Conservation (phyloP, 305 asterid species). For the Fraxinus baroniana region DNA sequence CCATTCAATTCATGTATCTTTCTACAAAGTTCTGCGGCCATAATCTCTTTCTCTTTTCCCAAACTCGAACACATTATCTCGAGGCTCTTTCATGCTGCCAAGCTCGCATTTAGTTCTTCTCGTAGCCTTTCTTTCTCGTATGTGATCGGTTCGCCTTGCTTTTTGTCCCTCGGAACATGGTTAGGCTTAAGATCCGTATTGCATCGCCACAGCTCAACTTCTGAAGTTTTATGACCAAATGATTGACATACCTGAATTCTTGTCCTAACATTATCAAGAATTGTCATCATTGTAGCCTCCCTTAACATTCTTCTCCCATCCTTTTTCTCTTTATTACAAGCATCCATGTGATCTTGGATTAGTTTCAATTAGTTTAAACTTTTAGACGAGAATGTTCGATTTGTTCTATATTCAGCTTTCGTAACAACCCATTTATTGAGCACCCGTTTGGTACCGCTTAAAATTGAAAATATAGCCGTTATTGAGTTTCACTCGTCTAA, state of each 20-base stretch:
- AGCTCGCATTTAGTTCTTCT: slow-evolving; percentile 49
- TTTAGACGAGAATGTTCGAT: neutral
- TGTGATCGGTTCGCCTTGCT: slow-evolving; percentile 18
- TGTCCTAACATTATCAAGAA: slow-evolving; percentile 61
- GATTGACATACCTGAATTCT: slow-evolving; percentile 71
- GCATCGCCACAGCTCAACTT: slow-evolving; percentile 36
- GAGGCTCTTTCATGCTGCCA: slow-evolving; percentile 62
- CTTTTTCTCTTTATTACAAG: slow-evolving; percentile 60
- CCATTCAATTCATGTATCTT: slow-evolving; percentile 55
- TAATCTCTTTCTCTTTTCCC: slow-evolving; percentile 76
- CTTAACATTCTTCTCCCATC: slow-evolving; percentile 75
- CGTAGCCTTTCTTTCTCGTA: slow-evolving; percentile 60
- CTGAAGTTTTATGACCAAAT: slow-evolving; percentile 44
- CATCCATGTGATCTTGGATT: slow-evolving; percentile 67
- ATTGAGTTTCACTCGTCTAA: too few relatives aligned
- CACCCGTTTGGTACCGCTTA: too few relatives aligned
- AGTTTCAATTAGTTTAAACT: neutral
- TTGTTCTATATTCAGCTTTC: neutral
- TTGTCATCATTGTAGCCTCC: slow-evolving; percentile 92
- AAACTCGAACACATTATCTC: slow-evolving; percentile 71
- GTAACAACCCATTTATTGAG: neutral
- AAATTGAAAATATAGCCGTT: too few relatives aligned
- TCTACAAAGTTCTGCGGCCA: slow-evolving; percentile 56
- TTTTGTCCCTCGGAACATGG: slow-evolving; percentile 34
- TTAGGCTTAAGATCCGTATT: slow-evolving; percentile 29